Conservation (phyloP, 2,329 filamentous ascomycete species). For the Fusarium incarnatum region DNA sequence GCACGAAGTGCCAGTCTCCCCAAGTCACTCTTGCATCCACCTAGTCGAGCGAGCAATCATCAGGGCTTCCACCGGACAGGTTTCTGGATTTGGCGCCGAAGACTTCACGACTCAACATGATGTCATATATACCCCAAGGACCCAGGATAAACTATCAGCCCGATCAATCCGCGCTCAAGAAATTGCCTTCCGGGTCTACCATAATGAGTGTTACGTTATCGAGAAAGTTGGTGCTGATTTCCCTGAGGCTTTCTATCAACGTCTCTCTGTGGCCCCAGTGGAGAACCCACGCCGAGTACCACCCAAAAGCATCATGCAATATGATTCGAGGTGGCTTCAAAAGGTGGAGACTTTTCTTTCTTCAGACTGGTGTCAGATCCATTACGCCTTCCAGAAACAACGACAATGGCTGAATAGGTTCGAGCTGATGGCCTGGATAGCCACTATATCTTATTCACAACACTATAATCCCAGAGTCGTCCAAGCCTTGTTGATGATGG, state of each 20-base stretch:
- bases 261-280: background rate
- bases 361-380: constrained; percentile 32
- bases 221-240: background rate
- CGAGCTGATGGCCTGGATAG: constrained; percentile 34
- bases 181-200: background rate
- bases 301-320: constrained; percentile 3
- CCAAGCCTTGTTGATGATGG: constrained; percentile 21
- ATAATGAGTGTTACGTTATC: background rate
- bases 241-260: background rate
- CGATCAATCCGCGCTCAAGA: background rate
- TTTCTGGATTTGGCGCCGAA: constrained; percentile 41
- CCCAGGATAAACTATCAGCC: background rate
- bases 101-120: constrained; percentile 22
- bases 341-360: background rate
- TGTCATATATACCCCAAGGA: constrained; percentile 19
- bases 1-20: accelerated
- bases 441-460: constrained; percentile 25
- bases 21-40: background rate
- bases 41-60: constrained; percentile 34
- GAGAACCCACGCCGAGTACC: background rate
- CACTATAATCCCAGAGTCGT: constrained; percentile 13
- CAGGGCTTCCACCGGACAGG: constrained; percentile 11
- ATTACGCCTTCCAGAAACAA: constrained; percentile 25
- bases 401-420: constrained; percentile 29
- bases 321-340: constrained; percentile 36